These are phyloP conservation scores for Knufia fluminis DNA, from an alignment of 2,329 filamentous ascomycete genomes.

Conservation along the genomic window DNA sequence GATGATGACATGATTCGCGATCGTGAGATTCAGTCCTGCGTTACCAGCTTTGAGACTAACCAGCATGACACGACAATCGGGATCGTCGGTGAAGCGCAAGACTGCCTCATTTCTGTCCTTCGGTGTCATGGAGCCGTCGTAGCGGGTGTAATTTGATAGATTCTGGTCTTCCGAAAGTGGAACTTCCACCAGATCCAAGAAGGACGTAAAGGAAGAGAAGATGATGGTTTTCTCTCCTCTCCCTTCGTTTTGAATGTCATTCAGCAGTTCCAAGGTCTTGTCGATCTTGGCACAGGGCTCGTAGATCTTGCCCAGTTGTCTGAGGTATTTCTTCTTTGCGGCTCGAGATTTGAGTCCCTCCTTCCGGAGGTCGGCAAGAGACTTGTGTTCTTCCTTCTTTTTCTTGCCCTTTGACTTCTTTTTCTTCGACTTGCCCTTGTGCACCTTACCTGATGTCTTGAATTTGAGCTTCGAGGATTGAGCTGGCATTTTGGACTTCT, in stretches of 20 bases:
- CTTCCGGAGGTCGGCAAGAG: conserved; percentile 58
- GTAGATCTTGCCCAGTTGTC: conserved; percentile 59
- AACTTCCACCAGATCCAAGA: conserved; percentile 69
- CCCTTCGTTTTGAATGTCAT: conserved; percentile 38
- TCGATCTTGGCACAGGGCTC: conserved; percentile 66
- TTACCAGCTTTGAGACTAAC: conserved; percentile 74
- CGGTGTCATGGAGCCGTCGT: conserved; percentile 67
- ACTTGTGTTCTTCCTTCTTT: conserved; percentile 31
- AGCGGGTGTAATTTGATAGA: conserved; percentile 56
- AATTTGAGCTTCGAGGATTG: conserved; percentile 11
- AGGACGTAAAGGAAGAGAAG: conserved; percentile 71
- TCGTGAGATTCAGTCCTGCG: conserved; percentile 75
- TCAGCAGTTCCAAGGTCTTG: conserved; percentile 57
- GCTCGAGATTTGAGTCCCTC: conserved; percentile 55
- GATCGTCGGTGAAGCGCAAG: conserved; percentile 55
- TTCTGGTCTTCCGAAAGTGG: conserved; percentile 40
- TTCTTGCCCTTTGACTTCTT: conserved; percentile 29
- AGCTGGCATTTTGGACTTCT: conserved; percentile 11
- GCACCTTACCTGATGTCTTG: conserved; percentile 14
- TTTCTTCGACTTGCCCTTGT: conserved; percentile 17
- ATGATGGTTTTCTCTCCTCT: conserved; percentile 67
- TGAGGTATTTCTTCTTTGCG: conserved; percentile 60
- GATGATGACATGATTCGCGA: conserved; percentile 77
- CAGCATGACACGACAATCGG: conserved; percentile 58
- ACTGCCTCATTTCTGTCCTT: conserved; percentile 58